Percentiles rank a stretch among this genome's conserved stretches.
Conservation (phyloP, 345 rosid species). For the Cardamine resedifolia region DNA sequence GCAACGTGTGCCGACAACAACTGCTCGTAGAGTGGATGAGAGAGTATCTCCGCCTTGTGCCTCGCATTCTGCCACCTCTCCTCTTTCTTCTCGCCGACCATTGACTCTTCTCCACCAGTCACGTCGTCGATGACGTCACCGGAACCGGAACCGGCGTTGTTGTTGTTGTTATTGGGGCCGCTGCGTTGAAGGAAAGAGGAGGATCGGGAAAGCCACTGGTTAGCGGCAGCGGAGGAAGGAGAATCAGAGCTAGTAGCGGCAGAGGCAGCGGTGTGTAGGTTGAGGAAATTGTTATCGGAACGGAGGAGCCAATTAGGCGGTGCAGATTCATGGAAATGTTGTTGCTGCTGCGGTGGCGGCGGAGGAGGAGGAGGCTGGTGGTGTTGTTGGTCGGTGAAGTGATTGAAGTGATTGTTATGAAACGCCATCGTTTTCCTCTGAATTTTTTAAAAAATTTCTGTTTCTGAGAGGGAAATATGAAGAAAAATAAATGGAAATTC, state of each 20-base stretch:
- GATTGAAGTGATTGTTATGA: constrained; percentile 73
- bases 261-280: constrained; percentile 60
- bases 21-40: constrained; percentile 92
- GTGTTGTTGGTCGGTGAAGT: constrained; percentile 56
- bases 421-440: constrained; percentile 53
- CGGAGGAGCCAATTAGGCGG: constrained; percentile 82
- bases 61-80: constrained; percentile 78
- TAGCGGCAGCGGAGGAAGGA: constrained; percentile 42
- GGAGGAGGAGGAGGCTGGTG: constrained; percentile 43
- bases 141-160: constrained; percentile 40
- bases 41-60: constrained; percentile 74
- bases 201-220: constrained; percentile 79
- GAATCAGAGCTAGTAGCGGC: constrained; percentile 45
- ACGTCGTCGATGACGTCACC: constrained; percentile 58
- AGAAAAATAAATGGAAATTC: background rate
- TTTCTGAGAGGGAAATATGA: constrained; percentile 29
- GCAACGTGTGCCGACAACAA: constrained; percentile 87
- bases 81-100: constrained; percentile 37
- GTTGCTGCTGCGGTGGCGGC: constrained; percentile 41
- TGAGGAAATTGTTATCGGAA: constrained; percentile 65
- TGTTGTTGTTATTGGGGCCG: constrained; percentile 20
- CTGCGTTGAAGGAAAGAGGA: constrained; percentile 50
- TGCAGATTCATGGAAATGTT: constrained; percentile 45
- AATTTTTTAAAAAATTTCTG: background rate
- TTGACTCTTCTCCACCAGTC: constrained; percentile 34